phyloP scores from a whole-genome alignment of 2,329 filamentous ascomycete species.

The Colletotrichum chlorophyti region DNA sequence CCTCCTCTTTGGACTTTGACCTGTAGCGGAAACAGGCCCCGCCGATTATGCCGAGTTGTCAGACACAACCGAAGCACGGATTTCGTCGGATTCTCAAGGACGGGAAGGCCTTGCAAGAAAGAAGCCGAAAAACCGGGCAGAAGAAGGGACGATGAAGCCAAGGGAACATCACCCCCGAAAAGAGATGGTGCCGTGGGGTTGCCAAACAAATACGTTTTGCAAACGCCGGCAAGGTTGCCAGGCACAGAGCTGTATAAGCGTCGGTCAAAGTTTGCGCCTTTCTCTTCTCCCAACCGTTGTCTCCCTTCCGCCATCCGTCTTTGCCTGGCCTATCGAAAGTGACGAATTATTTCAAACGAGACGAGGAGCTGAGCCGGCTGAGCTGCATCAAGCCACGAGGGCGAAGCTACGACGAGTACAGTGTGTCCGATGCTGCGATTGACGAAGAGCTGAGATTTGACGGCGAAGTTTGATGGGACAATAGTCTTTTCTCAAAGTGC shows the following conservation, averaged over 20 bases:
- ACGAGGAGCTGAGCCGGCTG: too few relatives aligned
- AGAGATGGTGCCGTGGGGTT: background rate
- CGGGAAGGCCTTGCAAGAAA: constrained; percentile 20
- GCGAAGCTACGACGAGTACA: background rate
- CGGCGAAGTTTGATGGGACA: constrained; percentile 5
- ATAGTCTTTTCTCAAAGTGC: constrained; percentile 9
- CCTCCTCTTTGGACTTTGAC: too few relatives aligned
- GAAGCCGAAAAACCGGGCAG: constrained; percentile 15
- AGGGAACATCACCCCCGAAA: too few relatives aligned
- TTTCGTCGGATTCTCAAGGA: constrained; percentile 10
- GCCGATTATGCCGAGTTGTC: background rate
- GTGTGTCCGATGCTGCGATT: background rate
- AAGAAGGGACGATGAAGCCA: background rate
- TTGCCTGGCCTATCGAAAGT: too few relatives aligned
- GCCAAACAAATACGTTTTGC: constrained; percentile 3
- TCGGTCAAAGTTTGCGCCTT: too few relatives aligned
- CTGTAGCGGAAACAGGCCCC: constrained; percentile 2
- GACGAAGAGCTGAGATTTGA: constrained; percentile 5
- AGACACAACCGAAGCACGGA: constrained; percentile 2
- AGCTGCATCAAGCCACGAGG: constrained; percentile 1
- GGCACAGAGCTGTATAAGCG: constrained; percentile 5
- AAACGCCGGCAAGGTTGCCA: background rate
- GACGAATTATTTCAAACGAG: too few relatives aligned
- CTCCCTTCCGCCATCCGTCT: background rate
- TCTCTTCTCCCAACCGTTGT: background rate